Evolutionary conservation across 179 eudicot genomes (phyloP).

Genomic region (Gypsophila paniculata): DNA sequence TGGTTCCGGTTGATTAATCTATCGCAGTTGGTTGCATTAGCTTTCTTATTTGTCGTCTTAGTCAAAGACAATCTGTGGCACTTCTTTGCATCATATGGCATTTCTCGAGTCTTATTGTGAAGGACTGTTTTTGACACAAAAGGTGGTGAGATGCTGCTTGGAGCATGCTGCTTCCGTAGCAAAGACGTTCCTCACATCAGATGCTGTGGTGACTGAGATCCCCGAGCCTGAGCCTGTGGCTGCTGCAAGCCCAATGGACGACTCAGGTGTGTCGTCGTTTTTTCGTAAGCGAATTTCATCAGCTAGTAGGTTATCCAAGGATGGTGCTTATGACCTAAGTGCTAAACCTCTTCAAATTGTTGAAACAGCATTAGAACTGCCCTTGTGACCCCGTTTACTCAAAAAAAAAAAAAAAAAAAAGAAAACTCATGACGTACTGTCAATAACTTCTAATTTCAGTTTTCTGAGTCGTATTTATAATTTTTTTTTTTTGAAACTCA

Average conservation of each 20-base stretch:
- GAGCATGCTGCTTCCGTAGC: slow-evolving; percentile 98
- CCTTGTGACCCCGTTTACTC: not conserved
- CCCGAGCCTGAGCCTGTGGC: slow-evolving; percentile 72
- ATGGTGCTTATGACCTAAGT: not conserved
- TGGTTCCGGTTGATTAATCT: too few relatives aligned
- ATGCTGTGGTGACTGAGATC: slow-evolving; percentile 92
- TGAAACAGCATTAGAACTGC: not conserved
- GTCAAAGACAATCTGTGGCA: too few relatives aligned
- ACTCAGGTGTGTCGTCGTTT: slow-evolving; percentile 50
- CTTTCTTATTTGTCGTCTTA: too few relatives aligned
- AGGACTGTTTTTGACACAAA: slow-evolving; percentile 8
- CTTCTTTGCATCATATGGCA: not conserved
- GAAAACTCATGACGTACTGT: not conserved
- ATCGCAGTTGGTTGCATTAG: too few relatives aligned
- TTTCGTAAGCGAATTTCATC: not conserved
- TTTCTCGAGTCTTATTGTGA: not conserved
- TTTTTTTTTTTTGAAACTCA: not conserved
- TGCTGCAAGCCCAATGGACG: slow-evolving; percentile 79
- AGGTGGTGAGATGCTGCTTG: slow-evolving; percentile 97
- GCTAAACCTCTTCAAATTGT: not conserved
- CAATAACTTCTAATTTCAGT: not conserved
- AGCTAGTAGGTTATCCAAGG: not conserved
- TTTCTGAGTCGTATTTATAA: not conserved
- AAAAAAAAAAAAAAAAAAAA: too few relatives aligned
- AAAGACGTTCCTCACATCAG: slow-evolving; percentile 89